Evolutionary conservation across 352 stramenopile species (phyloP).

Genomic region (Phytopythium mirpurense): DNA sequence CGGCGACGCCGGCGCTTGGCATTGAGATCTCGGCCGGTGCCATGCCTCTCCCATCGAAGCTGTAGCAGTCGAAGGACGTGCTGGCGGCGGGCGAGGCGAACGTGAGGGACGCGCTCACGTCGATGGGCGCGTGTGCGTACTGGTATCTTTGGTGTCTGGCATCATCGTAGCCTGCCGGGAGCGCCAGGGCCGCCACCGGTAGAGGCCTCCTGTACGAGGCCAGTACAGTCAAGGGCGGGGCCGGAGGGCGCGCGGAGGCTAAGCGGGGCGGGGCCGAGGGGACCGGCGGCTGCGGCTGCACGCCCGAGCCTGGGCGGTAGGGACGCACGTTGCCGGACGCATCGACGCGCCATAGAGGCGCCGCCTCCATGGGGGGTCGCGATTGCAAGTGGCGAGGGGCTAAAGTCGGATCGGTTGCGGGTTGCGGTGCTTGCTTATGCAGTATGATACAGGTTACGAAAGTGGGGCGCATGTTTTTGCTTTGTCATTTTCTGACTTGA

Average conservation of each 20-base stretch:
- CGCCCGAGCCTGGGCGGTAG: not conserved
- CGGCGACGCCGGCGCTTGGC: not conserved
- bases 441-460: too few relatives aligned
- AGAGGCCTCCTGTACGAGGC: not conserved
- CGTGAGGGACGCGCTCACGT: not conserved
- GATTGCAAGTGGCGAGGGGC: not conserved
- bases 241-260: not conserved
- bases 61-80: not conserved
- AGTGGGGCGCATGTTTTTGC: not conserved
- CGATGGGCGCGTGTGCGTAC: not conserved
- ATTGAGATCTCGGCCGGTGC: not conserved
- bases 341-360: slow-evolving; percentile 2
- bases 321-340: slow-evolving; percentile 2
- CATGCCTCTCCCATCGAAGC: not conserved
- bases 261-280: not conserved
- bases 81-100: not conserved
- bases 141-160: too few relatives aligned
- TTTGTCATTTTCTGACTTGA: not conserved
- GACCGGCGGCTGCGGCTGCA: too few relatives aligned
- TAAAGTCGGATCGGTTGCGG: not conserved
- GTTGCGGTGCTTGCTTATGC: too few relatives aligned
- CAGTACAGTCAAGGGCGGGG: not conserved
- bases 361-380: not conserved
- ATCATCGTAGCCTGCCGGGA: not conserved
- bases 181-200: not conserved